Evolutionary conservation across 2,329 filamentous ascomycete species (phyloP), one percentile per base, ranked within the genome.

Genomic region (Xylaria digitata): DNA sequence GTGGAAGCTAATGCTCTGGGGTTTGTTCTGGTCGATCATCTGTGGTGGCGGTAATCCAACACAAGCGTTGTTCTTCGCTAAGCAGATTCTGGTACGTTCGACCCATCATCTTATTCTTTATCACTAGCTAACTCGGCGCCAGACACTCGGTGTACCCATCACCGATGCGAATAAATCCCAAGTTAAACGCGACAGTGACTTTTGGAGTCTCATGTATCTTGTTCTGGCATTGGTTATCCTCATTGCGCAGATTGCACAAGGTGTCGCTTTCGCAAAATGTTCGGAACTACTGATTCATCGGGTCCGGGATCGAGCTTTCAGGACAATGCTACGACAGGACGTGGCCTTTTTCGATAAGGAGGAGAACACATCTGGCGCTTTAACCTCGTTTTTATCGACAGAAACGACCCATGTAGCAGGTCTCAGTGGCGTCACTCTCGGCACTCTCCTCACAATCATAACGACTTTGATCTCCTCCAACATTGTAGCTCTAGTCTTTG

Each of bases 321-420:
- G 94, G 37, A 86, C 90, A 26, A 93, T 98, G 82, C 87, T 98
- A 58, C 92, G 94, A 70, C 95, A 98, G 79, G 96, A 98, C 70
- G 94, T 98, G 65, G 84, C 89, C 32, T 98, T 94, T 79, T 99
- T 97, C 73, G 96, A 98, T 78, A 86, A 85, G 50, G 92, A 96
- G 70, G 91, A 96, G 78, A 97, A 98, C 78, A 94, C 92, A 6
- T 90, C 93, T 6, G 96, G 96, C 71, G 91, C 94, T 0, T 82
- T 99, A 73, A 97, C 94, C 0, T 93, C 92, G 0, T 96, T 97
- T 80, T 83, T 97, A 13, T 94, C 92, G 1, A 96, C 93, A 0
- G 92, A 97, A 79, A 94, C 94, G 0, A 97, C 93, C 0, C 91
- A 96, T 75, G 85, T 97, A 34, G 91, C 94, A 17, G 94, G 96